A percentile compares a stretch with the other conserved stretches of the same genome.
Conservation (phyloP, 2,329 filamentous ascomycete species). For the Arachnomyces sp. region DNA sequence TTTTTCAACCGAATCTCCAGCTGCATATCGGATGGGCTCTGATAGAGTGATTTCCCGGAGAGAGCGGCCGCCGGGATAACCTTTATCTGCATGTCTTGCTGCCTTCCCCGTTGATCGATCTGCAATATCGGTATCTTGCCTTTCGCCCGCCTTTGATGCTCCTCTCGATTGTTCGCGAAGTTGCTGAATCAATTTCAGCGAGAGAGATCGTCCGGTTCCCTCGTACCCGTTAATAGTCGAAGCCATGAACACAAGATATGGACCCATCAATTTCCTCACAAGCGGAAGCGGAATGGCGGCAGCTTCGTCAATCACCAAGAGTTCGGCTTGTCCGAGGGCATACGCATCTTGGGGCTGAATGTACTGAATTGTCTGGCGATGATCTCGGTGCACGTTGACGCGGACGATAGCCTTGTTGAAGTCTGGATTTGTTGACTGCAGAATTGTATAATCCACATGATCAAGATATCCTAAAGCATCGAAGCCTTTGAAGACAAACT, state of each 20-base stretch:
- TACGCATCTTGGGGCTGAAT: conserved; percentile 95
- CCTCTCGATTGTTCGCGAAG: conserved; percentile 83
- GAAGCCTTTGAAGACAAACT: conserved; percentile 97
- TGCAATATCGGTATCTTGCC: conserved; percentile 57
- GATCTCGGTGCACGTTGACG: conserved; percentile 89
- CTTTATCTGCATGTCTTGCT: conserved; percentile 55
- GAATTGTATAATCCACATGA: conserved; percentile 94
- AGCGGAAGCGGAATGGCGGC: conserved; percentile 91
- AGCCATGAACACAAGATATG: conserved; percentile 97
- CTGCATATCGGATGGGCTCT: conserved; percentile 90
- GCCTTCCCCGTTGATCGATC: conserved; percentile 73
- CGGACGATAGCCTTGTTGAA: conserved; percentile 98
- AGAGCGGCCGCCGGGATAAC: conserved; percentile 61
- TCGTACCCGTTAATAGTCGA: conserved; percentile 99
- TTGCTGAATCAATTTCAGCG: conserved; percentile 94
- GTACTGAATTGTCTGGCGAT: conserved; percentile 97
- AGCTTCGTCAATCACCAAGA: conserved; percentile 94
- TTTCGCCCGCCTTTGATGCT: conserved; percentile 45
- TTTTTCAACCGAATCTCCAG: conserved; percentile 84
- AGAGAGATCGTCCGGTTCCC: conserved; percentile 88
- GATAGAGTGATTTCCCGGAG: conserved; percentile 86
- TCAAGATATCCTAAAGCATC: conserved; percentile 90
- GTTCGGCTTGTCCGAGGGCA: conserved; percentile 86
- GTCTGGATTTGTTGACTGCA: conserved; percentile 95
- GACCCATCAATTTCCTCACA: conserved; percentile 89